Conservation (phyloP, 2,329 filamentous ascomycete species). For the Venturia pyrina region DNA sequence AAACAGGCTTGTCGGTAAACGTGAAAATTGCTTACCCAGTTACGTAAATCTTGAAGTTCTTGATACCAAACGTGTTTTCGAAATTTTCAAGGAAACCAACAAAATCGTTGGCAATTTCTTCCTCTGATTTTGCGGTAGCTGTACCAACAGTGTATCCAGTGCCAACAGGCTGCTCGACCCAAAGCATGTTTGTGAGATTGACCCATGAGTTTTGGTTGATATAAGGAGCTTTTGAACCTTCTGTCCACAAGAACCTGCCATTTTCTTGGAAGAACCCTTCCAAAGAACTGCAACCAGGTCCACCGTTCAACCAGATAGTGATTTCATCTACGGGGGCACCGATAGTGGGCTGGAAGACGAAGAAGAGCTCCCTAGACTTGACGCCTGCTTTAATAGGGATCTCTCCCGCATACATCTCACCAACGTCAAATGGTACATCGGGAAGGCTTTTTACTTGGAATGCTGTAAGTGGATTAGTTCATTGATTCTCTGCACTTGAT, state of each 20-base stretch:
- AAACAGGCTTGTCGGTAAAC: not conserved
- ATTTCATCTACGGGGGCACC: slow-evolving; percentile 17
- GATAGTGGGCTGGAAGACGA: slow-evolving; percentile 17
- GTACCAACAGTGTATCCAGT: slow-evolving; percentile 15
- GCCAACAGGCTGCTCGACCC: slow-evolving; percentile 17
- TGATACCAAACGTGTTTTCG: slow-evolving; percentile 15
- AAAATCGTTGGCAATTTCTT: slow-evolving; percentile 16
- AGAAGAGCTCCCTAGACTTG: slow-evolving; percentile 12
- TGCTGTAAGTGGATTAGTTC: not conserved
- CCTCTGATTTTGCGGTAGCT: slow-evolving; percentile 13
- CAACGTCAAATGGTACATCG: slow-evolving; percentile 11
- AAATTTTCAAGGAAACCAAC: slow-evolving; percentile 16
- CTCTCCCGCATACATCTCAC: slow-evolving; percentile 13
- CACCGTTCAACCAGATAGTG: slow-evolving; percentile 18
- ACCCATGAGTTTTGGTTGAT: slow-evolving; percentile 12
- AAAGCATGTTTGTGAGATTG: slow-evolving; percentile 15
- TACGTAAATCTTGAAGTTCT: slow-evolving; percentile 17
- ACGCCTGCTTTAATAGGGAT: slow-evolving; percentile 11
- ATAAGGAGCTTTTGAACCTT: not conserved
- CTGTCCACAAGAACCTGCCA: slow-evolving; percentile 7
- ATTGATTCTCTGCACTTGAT: not conserved
- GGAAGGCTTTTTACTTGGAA: slow-evolving; percentile 11
- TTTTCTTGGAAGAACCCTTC: slow-evolving; percentile 14
- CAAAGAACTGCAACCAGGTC: slow-evolving; percentile 15
- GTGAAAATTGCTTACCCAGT: slow-evolving; percentile 12